These are phyloP conservation scores for Chrysoporthe austroafricana DNA, from an alignment of 2,329 filamentous ascomycete genomes.

Conservation along the genomic window DNA sequence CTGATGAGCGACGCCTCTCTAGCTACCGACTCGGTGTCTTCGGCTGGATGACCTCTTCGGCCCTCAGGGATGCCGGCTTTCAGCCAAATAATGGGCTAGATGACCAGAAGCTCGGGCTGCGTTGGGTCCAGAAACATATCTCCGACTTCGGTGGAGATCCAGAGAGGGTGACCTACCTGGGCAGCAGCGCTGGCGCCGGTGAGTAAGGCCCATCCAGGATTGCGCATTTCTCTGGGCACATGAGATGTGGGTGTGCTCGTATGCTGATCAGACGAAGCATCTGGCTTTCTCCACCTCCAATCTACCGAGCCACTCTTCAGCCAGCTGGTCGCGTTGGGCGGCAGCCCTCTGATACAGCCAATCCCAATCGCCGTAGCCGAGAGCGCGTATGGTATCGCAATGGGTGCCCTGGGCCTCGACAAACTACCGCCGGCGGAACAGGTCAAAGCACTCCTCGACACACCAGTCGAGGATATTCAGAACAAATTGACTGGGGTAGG, in stretches of 20 bases:
- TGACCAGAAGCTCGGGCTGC: constrained; percentile 41
- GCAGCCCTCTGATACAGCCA: constrained; percentile 24
- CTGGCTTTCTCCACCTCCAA: constrained; percentile 25
- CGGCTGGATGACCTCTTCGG: constrained; percentile 53
- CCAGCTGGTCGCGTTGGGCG: constrained; percentile 20
- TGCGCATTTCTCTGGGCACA: too few species aligned
- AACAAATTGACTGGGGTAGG: constrained; percentile 18
- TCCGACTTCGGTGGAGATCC: constrained; percentile 42
- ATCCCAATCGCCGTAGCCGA: constrained; percentile 16
- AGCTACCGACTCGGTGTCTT: constrained; percentile 51
- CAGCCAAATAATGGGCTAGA: constrained; percentile 49
- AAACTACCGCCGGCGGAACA: constrained; percentile 55
- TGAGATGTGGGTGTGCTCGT: not conserved
- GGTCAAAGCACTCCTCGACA: constrained; percentile 27
- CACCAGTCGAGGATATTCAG: constrained; percentile 22
- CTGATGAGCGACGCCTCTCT: not conserved
- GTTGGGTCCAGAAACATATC: constrained; percentile 41
- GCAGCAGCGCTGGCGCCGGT: constrained; percentile 54
- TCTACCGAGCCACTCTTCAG: constrained; percentile 25
- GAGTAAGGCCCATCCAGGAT: constrained; percentile 27
- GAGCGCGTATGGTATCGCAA: constrained; percentile 38
- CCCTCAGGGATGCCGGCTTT: constrained; percentile 49
- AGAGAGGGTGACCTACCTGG: constrained; percentile 41
- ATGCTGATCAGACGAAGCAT: constrained; percentile 12
- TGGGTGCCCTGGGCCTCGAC: constrained; percentile 56